Conservation (phyloP, 805 yeast genomes). For the Cyberlindnera xishuangbannaensis region DNA sequence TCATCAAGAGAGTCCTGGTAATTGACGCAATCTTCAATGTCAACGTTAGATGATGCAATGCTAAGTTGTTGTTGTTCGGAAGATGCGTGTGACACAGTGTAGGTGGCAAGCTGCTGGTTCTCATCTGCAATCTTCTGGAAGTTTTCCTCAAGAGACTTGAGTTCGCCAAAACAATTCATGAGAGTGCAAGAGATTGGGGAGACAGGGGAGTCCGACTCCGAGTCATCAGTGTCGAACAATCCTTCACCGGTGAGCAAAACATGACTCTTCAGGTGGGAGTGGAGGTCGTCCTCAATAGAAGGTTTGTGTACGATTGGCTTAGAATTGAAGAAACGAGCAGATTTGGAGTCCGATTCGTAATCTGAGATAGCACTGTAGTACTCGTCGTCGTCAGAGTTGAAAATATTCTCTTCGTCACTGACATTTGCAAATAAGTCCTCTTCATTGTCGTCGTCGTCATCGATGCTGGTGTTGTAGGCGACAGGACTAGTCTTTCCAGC, state of each 20-base stretch:
- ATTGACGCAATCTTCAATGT: conserved; percentile 18
- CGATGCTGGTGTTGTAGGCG: conserved; percentile 5
- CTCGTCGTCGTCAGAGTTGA: conserved; percentile 25
- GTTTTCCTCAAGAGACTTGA: conserved; percentile 25
- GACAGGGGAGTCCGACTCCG: conserved; percentile 15
- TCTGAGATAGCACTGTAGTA: conserved; percentile 24
- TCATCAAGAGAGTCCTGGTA: conserved; percentile 8
- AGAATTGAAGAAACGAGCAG: conserved; percentile 10
- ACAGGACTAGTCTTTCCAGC: background rate
- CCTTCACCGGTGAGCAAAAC: conserved; percentile 9
- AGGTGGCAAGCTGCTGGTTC: conserved; percentile 10
- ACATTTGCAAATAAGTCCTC: conserved; percentile 13
- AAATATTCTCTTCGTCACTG: conserved; percentile 21
- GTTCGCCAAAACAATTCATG: conserved; percentile 15
- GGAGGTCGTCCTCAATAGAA: conserved; percentile 14
- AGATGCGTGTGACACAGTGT: too few relatives aligned
- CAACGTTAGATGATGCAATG: conserved; percentile 1
- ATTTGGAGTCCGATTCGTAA: conserved; percentile 17
- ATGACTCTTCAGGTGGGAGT: conserved; percentile 8
- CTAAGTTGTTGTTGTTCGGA: background rate
- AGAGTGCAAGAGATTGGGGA: conserved; percentile 11
- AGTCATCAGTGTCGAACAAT: conserved; percentile 16
- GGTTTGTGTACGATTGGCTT: conserved; percentile 19
- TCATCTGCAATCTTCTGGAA: conserved; percentile 24
- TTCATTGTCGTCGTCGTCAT: conserved; percentile 15